These are phyloP conservation scores for Pneumocystis oryctolagi DNA, from an alignment of 1,139 yeast species.

Conservation along the genomic window DNA sequence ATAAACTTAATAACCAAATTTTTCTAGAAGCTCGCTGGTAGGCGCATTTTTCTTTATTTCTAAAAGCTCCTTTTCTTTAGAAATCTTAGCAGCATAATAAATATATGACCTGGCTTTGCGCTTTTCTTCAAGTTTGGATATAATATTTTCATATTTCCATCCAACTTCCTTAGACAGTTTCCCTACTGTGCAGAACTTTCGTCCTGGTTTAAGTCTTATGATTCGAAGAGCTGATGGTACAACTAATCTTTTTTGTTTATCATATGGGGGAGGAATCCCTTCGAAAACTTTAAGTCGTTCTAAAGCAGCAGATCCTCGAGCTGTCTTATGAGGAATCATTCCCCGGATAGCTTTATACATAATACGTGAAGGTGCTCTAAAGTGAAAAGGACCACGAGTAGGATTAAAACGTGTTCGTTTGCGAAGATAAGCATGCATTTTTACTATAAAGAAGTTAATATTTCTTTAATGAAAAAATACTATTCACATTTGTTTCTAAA, in stretches of 20 bases:
- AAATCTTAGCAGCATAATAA: constrained; percentile 96
- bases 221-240: constrained; percentile 99
- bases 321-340: constrained; percentile 99
- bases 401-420: constrained; percentile 98
- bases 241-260: constrained; percentile 98
- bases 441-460: constrained; percentile 20
- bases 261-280: constrained; percentile 99
- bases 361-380: constrained; percentile 99
- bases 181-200: constrained; percentile 98
- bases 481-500: constrained; percentile 96
- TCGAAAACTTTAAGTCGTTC: constrained; percentile 99
- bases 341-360: constrained; percentile 99
- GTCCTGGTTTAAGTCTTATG: constrained; percentile 98
- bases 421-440: constrained; percentile 99
- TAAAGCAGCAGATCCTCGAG: constrained; percentile 99
- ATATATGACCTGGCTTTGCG: constrained; percentile 98
- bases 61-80: constrained; percentile 79
- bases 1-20: background rate
- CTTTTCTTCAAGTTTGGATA: constrained; percentile 96
- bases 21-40: background rate
- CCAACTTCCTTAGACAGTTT: constrained; percentile 93
- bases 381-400: constrained; percentile 99
- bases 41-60: constrained; percentile 65
- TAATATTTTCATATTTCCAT: constrained; percentile 99
- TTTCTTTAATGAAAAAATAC: constrained; percentile 53